Evolutionary conservation across 768 basidiomycete species (phyloP).

Genomic region (Tephrocybe sp.): DNA sequence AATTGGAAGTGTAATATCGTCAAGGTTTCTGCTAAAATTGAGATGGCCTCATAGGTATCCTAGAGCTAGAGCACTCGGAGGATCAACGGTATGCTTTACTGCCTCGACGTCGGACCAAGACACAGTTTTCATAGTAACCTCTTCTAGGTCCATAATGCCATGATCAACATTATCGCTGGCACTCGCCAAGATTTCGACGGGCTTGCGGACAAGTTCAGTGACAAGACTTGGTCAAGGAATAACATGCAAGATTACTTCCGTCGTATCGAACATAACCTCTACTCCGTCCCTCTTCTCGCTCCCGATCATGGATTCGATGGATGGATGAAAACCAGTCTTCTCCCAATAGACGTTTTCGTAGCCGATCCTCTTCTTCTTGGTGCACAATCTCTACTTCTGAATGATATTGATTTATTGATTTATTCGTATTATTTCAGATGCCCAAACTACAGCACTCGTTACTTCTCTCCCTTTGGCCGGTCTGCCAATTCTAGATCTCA

Average conservation of each 20-base stretch:
- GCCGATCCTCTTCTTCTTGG: slow-evolving; percentile 22
- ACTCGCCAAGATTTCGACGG: slow-evolving; percentile 25
- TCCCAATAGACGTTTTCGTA: slow-evolving; percentile 21
- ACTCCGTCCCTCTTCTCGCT: slow-evolving; percentile 13
- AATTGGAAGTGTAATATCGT: background rate
- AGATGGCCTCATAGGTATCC: slow-evolving; percentile 23
- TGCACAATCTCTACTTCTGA: background rate
- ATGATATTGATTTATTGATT: too few relatives aligned
- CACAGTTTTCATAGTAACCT: background rate
- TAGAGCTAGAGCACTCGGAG: slow-evolving; percentile 26
- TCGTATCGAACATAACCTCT: slow-evolving; percentile 24
- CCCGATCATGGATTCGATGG: slow-evolving; percentile 29
- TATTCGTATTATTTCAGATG: slow-evolving; percentile 23
- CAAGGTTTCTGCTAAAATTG: background rate
- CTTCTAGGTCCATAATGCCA: slow-evolving; percentile 26
- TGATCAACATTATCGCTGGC: slow-evolving; percentile 27
- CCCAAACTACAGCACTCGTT: slow-evolving; percentile 21
- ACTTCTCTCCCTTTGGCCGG: slow-evolving; percentile 16
- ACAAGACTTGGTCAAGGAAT: slow-evolving; percentile 24
- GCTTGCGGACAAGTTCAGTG: slow-evolving; percentile 23
- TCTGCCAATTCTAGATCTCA: slow-evolving; percentile 23
- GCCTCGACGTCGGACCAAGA: background rate
- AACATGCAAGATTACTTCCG: slow-evolving; percentile 31
- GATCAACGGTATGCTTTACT: slow-evolving; percentile 24
- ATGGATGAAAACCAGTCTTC: slow-evolving; percentile 25